These are phyloP conservation scores for Ophiosphaerella korrae DNA, from an alignment of 2,329 filamentous ascomycete species.

Conservation along the genomic window DNA sequence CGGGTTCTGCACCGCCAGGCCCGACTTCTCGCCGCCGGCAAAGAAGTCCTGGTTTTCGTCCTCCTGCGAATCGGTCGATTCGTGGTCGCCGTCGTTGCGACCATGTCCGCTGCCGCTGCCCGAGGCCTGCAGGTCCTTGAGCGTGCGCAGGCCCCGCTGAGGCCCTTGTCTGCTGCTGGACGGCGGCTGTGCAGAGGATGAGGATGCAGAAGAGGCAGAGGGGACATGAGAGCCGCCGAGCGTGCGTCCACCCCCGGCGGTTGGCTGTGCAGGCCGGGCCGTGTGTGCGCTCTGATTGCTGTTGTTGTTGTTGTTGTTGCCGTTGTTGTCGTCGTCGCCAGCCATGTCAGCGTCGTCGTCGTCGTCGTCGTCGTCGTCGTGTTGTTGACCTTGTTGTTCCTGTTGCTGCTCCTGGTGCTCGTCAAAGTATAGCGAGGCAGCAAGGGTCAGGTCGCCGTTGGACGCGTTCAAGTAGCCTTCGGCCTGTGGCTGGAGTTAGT, in stretches of 20 bases:
- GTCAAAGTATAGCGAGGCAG: conserved; percentile 53
- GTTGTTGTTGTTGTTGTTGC: conserved; percentile 36
- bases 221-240: conserved; percentile 45
- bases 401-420: conserved; percentile 31
- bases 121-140: conserved; percentile 52
- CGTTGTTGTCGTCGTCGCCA: conserved; percentile 35
- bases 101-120: conserved; percentile 48
- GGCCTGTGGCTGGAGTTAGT: conserved; percentile 45
- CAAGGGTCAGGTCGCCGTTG: conserved; percentile 54
- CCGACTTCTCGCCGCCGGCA: conserved; percentile 84
- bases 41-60: conserved; percentile 71
- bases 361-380: conserved; percentile 10
- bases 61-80: conserved; percentile 67
- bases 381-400: conserved; percentile 20
- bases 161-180: conserved; percentile 31
- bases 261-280: conserved; percentile 23
- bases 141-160: conserved; percentile 49
- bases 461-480: conserved; percentile 50
- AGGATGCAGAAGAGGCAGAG: conserved; percentile 21
- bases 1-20: conserved; percentile 70
- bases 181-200: conserved; percentile 33
- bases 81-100: conserved; percentile 57
- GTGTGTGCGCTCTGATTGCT: conserved; percentile 21
- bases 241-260: conserved; percentile 43
- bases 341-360: conserved; percentile 38